Evolutionary conservation across 108 stramenopile genomes (phyloP).

Genomic region (Fistulifera solaris): DNA sequence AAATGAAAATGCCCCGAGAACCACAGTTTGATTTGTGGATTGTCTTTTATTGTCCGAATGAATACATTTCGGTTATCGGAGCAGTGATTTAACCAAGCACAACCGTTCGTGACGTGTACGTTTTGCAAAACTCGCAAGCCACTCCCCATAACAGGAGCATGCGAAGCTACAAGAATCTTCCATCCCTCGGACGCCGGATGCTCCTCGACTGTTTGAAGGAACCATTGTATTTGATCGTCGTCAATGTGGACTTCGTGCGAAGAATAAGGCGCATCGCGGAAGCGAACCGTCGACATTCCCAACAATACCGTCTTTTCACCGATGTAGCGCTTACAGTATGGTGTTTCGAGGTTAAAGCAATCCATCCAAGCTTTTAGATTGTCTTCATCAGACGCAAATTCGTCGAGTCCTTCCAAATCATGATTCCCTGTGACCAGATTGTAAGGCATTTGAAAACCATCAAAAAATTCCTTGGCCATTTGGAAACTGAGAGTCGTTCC

Average conservation of each 20-base stretch:
- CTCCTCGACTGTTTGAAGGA: slow-evolving; percentile 51
- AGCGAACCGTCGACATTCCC: slow-evolving; percentile 73
- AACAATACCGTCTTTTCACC: slow-evolving; percentile 86
- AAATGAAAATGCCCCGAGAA: slow-evolving; percentile 94
- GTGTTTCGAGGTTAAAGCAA: slow-evolving; percentile 54
- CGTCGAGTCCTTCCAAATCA: slow-evolving; percentile 91
- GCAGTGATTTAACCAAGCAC: slow-evolving; percentile 81
- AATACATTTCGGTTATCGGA: slow-evolving; percentile 39
- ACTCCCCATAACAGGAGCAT: slow-evolving; percentile 87
- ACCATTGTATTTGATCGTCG: slow-evolving; percentile 85
- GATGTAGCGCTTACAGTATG: slow-evolving; percentile 68
- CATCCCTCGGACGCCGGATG: slow-evolving; percentile 81
- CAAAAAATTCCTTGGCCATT: slow-evolving; percentile 24
- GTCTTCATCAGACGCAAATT: slow-evolving; percentile 81
- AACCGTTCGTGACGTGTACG: slow-evolving; percentile 82
- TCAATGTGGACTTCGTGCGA: slow-evolving; percentile 92
- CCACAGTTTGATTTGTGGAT: slow-evolving; percentile 87
- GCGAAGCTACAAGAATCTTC: slow-evolving; percentile 89
- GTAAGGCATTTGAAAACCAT: slow-evolving; percentile 29
- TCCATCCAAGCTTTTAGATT: slow-evolving; percentile 68
- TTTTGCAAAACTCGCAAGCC: slow-evolving; percentile 87
- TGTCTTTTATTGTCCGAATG: slow-evolving; percentile 66
- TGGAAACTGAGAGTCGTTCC: slow-evolving; percentile 32
- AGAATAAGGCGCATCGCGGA: slow-evolving; percentile 81
- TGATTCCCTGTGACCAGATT: slow-evolving; percentile 36